Conservation (phyloP, 1,284 basidiomycete species). For the Sanguinoderma infundibulare region DNA sequence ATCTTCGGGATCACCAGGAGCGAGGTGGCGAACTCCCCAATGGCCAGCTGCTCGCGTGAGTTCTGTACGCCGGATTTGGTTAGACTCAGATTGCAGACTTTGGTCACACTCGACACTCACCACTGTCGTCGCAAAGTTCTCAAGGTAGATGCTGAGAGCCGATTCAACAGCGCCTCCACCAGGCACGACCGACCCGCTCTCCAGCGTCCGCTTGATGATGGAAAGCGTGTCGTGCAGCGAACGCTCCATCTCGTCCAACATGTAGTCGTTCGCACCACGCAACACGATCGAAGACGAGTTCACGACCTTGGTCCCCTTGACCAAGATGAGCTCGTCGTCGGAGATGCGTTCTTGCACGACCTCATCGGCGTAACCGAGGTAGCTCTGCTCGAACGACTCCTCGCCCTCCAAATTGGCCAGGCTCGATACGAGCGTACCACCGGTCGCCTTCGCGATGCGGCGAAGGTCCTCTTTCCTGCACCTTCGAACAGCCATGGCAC, state of each 20-base stretch:
- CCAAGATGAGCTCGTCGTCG: constrained; percentile 97
- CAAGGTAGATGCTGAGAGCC: constrained; percentile 95
- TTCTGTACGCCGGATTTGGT: constrained; percentile 56
- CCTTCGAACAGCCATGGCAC: constrained; percentile 97
- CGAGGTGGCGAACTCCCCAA: constrained; percentile 96
- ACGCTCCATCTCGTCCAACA: constrained; percentile 99
- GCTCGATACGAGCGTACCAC: constrained; percentile 91
- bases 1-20: constrained; percentile 96
- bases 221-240: constrained; percentile 94
- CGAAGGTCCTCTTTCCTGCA: constrained; percentile 98
- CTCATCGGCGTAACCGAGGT: constrained; percentile 92
- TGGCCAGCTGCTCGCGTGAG: constrained; percentile 97
- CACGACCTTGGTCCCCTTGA: constrained; percentile 98
- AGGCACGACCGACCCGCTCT: constrained; percentile 95
- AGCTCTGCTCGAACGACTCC: constrained; percentile 94
- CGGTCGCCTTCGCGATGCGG: constrained; percentile 97
- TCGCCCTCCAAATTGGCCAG: constrained; percentile 98
- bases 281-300: constrained; percentile 93
- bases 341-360: constrained; percentile 96
- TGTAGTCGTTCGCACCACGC: constrained; percentile 98
- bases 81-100: constrained; percentile 14
- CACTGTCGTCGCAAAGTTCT: constrained; percentile 98
- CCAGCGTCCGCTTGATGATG: constrained; percentile 96
- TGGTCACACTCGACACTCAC: constrained; percentile 49
- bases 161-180: constrained; percentile 98